Base-by-base conservation (phyloP, 1,284 basidiomycete genomes). In the Cutaneotrichosporon cutaneum region DNA sequence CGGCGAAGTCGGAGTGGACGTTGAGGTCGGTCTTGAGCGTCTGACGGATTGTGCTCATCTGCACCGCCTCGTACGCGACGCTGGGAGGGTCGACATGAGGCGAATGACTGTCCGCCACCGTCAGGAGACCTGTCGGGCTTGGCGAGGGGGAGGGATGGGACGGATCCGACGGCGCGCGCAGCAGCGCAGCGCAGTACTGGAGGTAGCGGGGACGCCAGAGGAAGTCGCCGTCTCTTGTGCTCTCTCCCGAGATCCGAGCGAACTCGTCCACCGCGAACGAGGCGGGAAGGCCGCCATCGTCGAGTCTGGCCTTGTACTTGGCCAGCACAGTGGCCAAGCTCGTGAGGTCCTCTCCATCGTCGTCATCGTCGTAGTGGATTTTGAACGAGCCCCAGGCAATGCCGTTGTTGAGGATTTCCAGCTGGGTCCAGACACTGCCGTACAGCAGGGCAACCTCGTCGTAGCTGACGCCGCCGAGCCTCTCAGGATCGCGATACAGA, bases 141-240 rank as follows among this genome's bases (percentile, higher is more conserved):
- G 54, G 18, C 3, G 53, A 16, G 2, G 44, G 53, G 9, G n/a
- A 16, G 7, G 35, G 24, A 11, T 54, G 32, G 4, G 26, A 8
- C 11, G 58, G 54, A 6, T 65, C 60, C 63, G 67, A 52, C 0
- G 72, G 74, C 2, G 71, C 64, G 11, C 69, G 67, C 0, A 77
- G 57, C 1, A 76, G 56, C 7, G 75, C 73, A 3, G 71, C 65
- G 33, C 68, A 65, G 63, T 85, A 90, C 22, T 83, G 80, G 24
- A 91, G 80, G 61, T 83, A 84, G 3, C 85, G 82, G 83, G 86
- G 87, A 61, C 87, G 84, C 77, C 87, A 90, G 72, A 89, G 81
- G 45, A 89, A 78, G 13, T 16, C 83, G 80, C 62, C 60, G 0
- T 64, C 68, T 1, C 66, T 59, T 9, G 57, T 26, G 10, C 61